Percentiles rank a stretch among this genome's conserved stretches.
phyloP scores from a whole-genome alignment of 169 alveolate species.

The Cryptosporidium viatorum region DNA sequence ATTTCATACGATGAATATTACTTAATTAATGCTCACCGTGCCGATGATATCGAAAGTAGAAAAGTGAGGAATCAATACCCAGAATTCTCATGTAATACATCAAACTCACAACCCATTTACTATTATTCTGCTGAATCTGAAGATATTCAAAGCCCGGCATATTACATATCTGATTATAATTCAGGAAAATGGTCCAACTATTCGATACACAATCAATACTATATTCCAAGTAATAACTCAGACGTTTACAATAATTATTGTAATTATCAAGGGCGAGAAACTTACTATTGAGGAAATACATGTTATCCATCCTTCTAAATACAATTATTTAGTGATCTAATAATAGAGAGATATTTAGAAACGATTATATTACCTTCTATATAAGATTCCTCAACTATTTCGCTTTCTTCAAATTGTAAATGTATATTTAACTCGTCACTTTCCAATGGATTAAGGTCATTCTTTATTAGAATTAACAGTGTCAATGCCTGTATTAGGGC shows the following conservation, averaged over 20 bases:
- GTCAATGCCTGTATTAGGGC: conserved; percentile 32
- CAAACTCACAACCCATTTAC: background rate
- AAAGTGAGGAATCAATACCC: background rate
- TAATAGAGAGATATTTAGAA: conserved; percentile 15
- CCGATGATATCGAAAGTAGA: background rate
- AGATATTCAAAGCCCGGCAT: background rate
- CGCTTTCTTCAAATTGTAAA: background rate
- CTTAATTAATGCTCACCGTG: background rate
- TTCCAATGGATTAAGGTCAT: background rate
- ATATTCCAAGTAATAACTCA: background rate
- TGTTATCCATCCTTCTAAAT: background rate
- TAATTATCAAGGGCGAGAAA: background rate
- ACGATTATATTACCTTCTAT: background rate
- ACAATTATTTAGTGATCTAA: background rate
- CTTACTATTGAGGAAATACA: background rate
- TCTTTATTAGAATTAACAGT: conserved; percentile 13
- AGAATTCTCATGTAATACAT: background rate
- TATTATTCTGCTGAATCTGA: background rate
- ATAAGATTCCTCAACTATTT: background rate
- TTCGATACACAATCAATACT: background rate
- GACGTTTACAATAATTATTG: conserved; percentile 14
- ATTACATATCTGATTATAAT: background rate
- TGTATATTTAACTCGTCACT: conserved; percentile 23
- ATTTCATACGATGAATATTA: background rate
- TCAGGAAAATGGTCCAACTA: conserved; percentile 1